Evolutionary conservation across 208 protist species (phyloP), one percentile per base, ranked within the genome.

Genomic region (Vickermania spadyakhi): DNA sequence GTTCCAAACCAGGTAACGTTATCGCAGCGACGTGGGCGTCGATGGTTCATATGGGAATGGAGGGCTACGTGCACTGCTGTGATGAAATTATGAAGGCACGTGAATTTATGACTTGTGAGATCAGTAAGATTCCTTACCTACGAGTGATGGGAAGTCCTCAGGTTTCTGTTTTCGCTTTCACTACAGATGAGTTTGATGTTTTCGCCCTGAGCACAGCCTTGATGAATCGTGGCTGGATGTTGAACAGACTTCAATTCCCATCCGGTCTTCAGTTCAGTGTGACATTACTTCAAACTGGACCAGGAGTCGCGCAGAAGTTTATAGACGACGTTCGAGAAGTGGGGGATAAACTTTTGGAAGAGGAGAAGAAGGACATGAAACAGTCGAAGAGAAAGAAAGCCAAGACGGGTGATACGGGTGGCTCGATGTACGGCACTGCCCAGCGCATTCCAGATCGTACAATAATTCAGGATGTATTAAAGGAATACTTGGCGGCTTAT

Each of bases 11-110:
- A 0, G 98, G 98, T 28, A 98, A 90, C 55, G 64, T 98, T 14
- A 86, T 99, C 41, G 98, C 97, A 0, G 93, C 76, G 18, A 90
- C 96, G 28, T 99, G 98, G 97, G 97, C 97, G 2, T 68, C 89
- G 22, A 92, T 99, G 85, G 79, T 99, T 49, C 66, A 62, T 31
- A 77, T 98, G 58, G 98, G 98, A 36, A 30, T 79, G 28, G 64
- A 95, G 49, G 87, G 88, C 27, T 98, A 97, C 69, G 77, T 93
- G 5, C 62, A 87, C 0, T 81, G 59, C 54, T 87, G 91, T 55
- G 52, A 79, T 41, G 74, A 79, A 54, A 94, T 98, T 50, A 63
- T 97, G 52, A n/a, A 63, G 18, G 81, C 86, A 3, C 74, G 89
- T 25, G 81, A 87, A 42, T 77, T 68, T 27, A 94, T 98, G 25